A percentile compares a stretch with the other conserved stretches of the same genome.
Conservation (phyloP, 352 stramenopile genomes). For the Albugo candida region DNA sequence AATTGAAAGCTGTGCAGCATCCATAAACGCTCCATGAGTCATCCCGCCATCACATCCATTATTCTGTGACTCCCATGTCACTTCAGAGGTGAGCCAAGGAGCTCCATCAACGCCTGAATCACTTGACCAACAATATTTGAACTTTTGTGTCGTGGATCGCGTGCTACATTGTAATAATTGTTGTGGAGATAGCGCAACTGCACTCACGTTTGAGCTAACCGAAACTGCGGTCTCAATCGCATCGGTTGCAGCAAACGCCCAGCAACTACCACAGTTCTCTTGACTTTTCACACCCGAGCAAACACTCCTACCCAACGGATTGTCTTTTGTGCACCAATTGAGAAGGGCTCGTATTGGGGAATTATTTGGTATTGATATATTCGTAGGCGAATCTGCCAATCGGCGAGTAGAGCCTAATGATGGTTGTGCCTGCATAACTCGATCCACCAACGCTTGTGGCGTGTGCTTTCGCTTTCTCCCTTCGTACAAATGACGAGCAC, state of each 20-base stretch:
- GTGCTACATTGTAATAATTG: constrained; percentile 65
- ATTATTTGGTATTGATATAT: not conserved
- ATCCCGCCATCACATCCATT: constrained; percentile 49
- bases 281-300: constrained; percentile 63
- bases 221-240: constrained; percentile 54
- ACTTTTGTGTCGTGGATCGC: constrained; percentile 39
- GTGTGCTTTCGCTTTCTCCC: constrained; percentile 19
- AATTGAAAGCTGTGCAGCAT: constrained; percentile 30
- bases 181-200: constrained; percentile 48
- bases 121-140: constrained; percentile 57
- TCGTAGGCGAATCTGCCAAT: too few relatives aligned
- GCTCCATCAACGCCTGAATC: constrained; percentile 20
- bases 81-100: constrained; percentile 34
- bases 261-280: constrained; percentile 63
- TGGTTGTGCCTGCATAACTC: not conserved
- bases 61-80: constrained; percentile 55
- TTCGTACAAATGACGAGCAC: constrained; percentile 35
- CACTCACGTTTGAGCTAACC: constrained; percentile 17
- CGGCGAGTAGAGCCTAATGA: not conserved
- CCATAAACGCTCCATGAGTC: constrained; percentile 47
- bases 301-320: constrained; percentile 33
- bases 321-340: constrained; percentile 61
- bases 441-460: constrained; percentile 16
- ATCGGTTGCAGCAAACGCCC: constrained; percentile 61
- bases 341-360: constrained; percentile 15